phyloP scores from a whole-genome alignment of 208 protist genomes.

The Leishmania aethiopica region DNA sequence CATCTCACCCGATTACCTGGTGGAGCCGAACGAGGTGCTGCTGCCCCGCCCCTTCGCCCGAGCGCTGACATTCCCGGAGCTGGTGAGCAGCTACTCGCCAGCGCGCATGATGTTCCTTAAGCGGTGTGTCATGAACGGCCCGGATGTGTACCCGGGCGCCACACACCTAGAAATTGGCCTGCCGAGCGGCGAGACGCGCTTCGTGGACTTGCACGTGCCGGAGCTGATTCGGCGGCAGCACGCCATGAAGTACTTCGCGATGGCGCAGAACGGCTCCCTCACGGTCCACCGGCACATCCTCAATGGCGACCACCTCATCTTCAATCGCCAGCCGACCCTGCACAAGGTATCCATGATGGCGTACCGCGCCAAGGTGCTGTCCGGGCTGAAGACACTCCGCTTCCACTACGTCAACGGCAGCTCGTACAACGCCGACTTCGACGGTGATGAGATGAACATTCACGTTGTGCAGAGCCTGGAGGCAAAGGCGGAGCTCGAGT shows the following conservation, averaged over 20 bases:
- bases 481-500: conserved; percentile 94
- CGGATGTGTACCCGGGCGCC: conserved; percentile 97
- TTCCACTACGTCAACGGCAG: conserved; percentile 99
- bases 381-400: conserved; percentile 96
- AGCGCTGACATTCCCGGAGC: conserved; percentile 97
- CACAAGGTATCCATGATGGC: conserved; percentile 99
- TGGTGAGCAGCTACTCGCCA: conserved; percentile 74
- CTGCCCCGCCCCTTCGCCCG: conserved; percentile 94
- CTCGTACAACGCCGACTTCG: conserved; percentile 99
- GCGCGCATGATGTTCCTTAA: conserved; percentile 89
- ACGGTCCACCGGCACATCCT: conserved; percentile 97
- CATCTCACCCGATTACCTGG: conserved; percentile 99
- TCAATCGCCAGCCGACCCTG: conserved; percentile 99
- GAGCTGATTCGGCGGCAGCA: conserved; percentile 78
- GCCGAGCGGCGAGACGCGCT: conserved; percentile 73
- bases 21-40: conserved; percentile 97
- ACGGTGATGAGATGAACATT: conserved; percentile 99
- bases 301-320: conserved; percentile 97
- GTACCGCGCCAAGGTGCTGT: conserved; percentile 94
- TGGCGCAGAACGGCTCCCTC: conserved; percentile 71
- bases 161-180: conserved; percentile 93
- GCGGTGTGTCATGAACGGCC: conserved; percentile 97
- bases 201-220: conserved; percentile 77
- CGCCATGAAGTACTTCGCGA: conserved; percentile 79
- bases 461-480: conserved; percentile 98